phyloP scores from a whole-genome alignment of 2,329 filamentous ascomycete genomes.

The Mariannaea sp. region DNA sequence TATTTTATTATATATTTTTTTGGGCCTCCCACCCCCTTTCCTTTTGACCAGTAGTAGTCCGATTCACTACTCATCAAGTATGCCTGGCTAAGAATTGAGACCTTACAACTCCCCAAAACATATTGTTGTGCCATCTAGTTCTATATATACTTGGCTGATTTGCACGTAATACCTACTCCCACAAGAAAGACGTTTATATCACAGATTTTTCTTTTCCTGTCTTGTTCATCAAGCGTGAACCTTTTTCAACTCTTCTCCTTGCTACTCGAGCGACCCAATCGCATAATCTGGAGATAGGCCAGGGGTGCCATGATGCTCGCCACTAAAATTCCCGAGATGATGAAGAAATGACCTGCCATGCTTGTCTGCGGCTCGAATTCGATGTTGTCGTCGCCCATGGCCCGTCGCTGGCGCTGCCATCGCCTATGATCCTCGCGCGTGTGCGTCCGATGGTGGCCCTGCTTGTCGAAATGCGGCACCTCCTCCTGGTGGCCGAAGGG shows the following conservation, averaged over 20 bases:
- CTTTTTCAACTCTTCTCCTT: conserved; percentile 30
- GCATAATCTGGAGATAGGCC: conserved; percentile 46
- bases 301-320: conserved; percentile 54
- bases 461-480: conserved; percentile 79
- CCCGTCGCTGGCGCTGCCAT: conserved; percentile 43
- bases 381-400: conserved; percentile 45
- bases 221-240: background rate
- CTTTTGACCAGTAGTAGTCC: too few relatives aligned
- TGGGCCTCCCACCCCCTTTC: too few relatives aligned
- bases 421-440: conserved; percentile 60
- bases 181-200: too few relatives aligned
- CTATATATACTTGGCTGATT: background rate
- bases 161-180: background rate
- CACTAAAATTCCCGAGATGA: conserved; percentile 53
- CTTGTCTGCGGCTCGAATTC: conserved; percentile 50
- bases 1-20: background rate
- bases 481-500: conserved; percentile 55
- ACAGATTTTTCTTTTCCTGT: background rate
- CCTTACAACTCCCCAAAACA: too few relatives aligned
- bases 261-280: conserved; percentile 38
- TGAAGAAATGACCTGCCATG: conserved; percentile 53
- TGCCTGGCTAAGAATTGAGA: too few relatives aligned
- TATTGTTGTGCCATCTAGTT: background rate
- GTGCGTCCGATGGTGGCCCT: conserved; percentile 75
- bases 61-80: too few relatives aligned